Evolutionary conservation across 495 filamentous ascomycete genomes (phyloP).

Genomic region (Daldinia concentrica): DNA sequence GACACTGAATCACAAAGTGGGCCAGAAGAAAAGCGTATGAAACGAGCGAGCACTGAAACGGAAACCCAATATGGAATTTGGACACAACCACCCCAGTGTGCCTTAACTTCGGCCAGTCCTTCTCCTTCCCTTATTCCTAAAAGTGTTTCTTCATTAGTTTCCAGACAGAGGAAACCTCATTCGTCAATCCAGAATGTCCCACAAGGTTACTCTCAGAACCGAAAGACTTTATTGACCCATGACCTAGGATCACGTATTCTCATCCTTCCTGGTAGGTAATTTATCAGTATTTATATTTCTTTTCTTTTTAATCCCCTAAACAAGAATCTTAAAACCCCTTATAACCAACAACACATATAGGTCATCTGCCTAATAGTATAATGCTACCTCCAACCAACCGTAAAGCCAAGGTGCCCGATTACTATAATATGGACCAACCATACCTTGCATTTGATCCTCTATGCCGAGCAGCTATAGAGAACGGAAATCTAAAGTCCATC

Average conservation of each 20-base stretch:
- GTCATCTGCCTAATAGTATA: not conserved
- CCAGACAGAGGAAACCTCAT: no score
- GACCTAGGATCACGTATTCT: not conserved
- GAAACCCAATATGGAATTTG: no score
- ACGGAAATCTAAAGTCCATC: not conserved
- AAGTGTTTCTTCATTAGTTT: no score
- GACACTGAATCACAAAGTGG: not conserved
- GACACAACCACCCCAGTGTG: no score
- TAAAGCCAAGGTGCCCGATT: not conserved
- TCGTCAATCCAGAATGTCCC: not conserved
- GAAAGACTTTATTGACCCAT: no score
- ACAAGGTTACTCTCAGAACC: not conserved
- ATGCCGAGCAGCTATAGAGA: not conserved
- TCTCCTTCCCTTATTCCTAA: no score
- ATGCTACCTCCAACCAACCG: not conserved
- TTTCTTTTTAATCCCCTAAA: not conserved
- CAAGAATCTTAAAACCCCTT: no score
- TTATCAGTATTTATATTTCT: not conserved
- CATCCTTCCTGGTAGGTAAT: not conserved
- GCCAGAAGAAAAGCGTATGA: not conserved
- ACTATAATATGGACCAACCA: not conserved
- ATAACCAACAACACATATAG: not conserved
- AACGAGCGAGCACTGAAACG: no score
- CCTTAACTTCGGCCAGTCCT: no score
- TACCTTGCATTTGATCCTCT: constrained; percentile 1